Evolutionary conservation across 768 basidiomycete species (phyloP).

Genomic region (Rhizopogon rudus): DNA sequence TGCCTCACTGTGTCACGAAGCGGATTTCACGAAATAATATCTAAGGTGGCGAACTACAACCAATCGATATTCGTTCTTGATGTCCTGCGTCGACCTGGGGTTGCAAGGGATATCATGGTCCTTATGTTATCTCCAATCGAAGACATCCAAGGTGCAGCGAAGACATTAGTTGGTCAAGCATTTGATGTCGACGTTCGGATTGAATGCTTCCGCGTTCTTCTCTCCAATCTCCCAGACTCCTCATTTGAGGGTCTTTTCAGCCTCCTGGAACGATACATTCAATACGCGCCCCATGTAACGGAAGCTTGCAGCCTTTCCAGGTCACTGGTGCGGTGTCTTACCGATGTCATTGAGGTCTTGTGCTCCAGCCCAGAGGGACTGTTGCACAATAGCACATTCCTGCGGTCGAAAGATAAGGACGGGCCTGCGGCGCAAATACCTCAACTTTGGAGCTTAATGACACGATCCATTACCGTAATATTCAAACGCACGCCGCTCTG

Average conservation of each 20-base stretch:
- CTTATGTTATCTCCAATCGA: conserved; percentile 83
- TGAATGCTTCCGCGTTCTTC: conserved; percentile 80
- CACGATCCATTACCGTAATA: conserved; percentile 71
- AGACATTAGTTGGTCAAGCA: conserved; percentile 76
- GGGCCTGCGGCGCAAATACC: conserved; percentile 53
- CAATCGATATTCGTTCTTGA: conserved; percentile 44
- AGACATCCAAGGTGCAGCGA: conserved; percentile 67
- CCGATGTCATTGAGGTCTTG: conserved; percentile 87
- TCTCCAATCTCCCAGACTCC: conserved; percentile 59
- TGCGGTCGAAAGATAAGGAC: conserved; percentile 37
- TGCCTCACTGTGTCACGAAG: conserved; percentile 52
- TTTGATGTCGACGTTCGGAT: conserved; percentile 87
- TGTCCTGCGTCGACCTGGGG: conserved; percentile 50
- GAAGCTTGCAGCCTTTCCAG: conserved; percentile 91
- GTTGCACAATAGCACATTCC: conserved; percentile 50
- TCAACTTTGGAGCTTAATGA: conserved; percentile 81
- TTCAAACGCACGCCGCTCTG: conserved; percentile 82
- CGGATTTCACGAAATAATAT: conserved; percentile 59
- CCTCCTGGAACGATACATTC: conserved; percentile 64
- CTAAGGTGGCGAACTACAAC: conserved; percentile 60
- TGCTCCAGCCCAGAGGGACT: conserved; percentile 72
- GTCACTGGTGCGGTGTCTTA: conserved; percentile 86
- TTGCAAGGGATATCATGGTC: conserved; percentile 54
- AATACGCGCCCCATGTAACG: conserved; percentile 56
- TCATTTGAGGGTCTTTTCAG: conserved; percentile 66